A percentile compares a stretch with the other conserved stretches of the same genome.
Evolutionary conservation across 805 yeast genomes (phyloP).

Genomic region (Ogataea trehaloabstinens): DNA sequence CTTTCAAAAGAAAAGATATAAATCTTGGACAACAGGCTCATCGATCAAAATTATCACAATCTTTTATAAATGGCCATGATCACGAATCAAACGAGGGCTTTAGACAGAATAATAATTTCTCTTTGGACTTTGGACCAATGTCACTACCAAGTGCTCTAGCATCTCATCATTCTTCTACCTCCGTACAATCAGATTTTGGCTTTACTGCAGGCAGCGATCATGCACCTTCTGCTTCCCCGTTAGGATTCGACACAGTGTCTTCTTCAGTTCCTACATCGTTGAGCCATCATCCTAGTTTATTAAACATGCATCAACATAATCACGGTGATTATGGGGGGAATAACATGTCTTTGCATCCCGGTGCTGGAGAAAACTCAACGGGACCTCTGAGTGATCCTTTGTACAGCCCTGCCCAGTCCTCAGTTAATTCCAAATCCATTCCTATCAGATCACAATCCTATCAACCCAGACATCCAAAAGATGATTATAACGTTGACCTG

Average conservation of each 20-base stretch:
- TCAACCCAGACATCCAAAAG: conserved; percentile 10
- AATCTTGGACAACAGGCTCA: conserved; percentile 24
- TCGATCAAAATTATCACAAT: conserved; percentile 28
- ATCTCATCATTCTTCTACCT: conserved; percentile 8
- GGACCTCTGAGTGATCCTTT: conserved; percentile 9
- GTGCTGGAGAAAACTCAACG: conserved; percentile 2
- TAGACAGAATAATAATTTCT: conserved; percentile 1
- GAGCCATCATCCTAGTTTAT: conserved; percentile 22
- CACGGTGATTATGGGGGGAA: conserved; percentile 6
- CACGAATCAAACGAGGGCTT: conserved; percentile 1
- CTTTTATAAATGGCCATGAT: conserved; percentile 15
- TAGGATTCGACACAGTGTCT: conserved; percentile 21
- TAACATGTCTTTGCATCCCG: conserved; percentile 2
- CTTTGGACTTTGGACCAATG: conserved; percentile 20
- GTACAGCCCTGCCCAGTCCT: conserved; percentile 25
- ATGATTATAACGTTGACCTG: conserved; percentile 23
- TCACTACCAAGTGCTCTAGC: conserved; percentile 9
- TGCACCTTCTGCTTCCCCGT: conserved; percentile 18
- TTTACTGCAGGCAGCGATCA: conserved; percentile 7
- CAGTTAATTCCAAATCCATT: conserved; percentile 13
- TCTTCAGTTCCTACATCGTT: conserved; percentile 22
- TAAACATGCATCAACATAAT: conserved; percentile 14
- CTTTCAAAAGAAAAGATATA: conserved; percentile 24
- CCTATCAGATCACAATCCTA: conserved; percentile 15
- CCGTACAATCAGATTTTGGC: conserved; percentile 12